These are phyloP conservation scores for Suillus hirtellus DNA, from an alignment of 768 basidiomycete species.

Conservation along the genomic window DNA sequence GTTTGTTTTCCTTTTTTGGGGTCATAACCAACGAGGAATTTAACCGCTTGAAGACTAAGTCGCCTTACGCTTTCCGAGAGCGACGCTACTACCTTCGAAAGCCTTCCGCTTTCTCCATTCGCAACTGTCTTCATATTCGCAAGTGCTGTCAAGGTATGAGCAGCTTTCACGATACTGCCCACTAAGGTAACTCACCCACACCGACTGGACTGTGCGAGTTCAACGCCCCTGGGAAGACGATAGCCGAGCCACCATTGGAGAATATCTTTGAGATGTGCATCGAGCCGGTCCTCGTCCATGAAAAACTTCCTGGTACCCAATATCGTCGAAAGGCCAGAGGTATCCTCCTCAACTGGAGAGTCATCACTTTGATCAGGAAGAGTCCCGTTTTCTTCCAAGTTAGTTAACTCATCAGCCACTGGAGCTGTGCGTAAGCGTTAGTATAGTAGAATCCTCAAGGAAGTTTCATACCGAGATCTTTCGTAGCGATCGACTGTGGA, in stretches of 20 bases:
- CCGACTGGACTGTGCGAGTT: constrained; percentile 53
- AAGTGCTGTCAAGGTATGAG: constrained; percentile 43
- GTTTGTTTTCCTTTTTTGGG: neutral
- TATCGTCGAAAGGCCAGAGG: constrained; percentile 36
- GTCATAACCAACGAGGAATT: neutral
- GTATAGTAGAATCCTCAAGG: neutral
- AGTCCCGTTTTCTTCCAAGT: neutral
- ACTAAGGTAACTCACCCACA: constrained; percentile 56
- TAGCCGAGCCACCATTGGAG: constrained; percentile 77
- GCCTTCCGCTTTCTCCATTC: constrained; percentile 72
- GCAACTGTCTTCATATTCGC: constrained; percentile 74
- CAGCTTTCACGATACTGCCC: constrained; percentile 2
- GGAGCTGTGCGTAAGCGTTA: neutral
- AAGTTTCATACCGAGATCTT: neutral
- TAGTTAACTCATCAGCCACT: neutral
- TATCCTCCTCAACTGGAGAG: neutral
- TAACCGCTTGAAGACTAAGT: neutral
- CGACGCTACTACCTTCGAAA: constrained; percentile 29
- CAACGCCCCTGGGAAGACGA: constrained; percentile 71
- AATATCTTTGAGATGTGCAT: constrained; percentile 51
- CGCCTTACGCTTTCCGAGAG: constrained; percentile 4
- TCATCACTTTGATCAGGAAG: neutral
- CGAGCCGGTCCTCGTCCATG: constrained; percentile 54
- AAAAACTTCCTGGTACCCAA: constrained; percentile 67
- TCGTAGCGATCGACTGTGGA: neutral